These are phyloP conservation scores for Umbellularia californica DNA, from an alignment of 164 flowering plant species.

Conservation along the genomic window DNA sequence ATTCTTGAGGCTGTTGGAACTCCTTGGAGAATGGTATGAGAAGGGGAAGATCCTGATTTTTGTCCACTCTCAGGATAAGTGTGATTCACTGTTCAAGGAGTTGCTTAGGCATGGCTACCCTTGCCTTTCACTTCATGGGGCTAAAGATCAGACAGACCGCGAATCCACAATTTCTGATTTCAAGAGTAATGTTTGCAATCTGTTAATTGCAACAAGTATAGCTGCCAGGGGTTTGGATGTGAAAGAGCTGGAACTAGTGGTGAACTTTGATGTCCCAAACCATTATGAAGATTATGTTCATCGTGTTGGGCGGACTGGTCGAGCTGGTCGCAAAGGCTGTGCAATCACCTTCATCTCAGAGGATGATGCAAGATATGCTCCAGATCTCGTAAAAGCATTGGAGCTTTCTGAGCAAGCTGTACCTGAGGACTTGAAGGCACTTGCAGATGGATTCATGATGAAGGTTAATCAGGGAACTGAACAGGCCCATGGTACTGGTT, in stretches of 20 bases:
- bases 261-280: constrained; percentile 87
- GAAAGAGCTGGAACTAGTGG: constrained; percentile 88
- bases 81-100: constrained; percentile 81
- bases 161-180: constrained; percentile 93
- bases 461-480: constrained; percentile 91
- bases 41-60: constrained; percentile 91
- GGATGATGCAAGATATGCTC: constrained; percentile 87
- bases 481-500: constrained; percentile 94
- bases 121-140: constrained; percentile 96
- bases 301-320: constrained; percentile 92
- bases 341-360: constrained; percentile 87
- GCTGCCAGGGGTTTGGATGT: constrained; percentile 99
- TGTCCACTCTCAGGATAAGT: constrained; percentile 90
- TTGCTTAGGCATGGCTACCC: constrained; percentile 72
- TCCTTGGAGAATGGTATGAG: constrained; percentile 94
- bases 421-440: constrained; percentile 83
- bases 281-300: constrained; percentile 99
- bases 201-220: constrained; percentile 87
- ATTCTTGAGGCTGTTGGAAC: constrained; percentile 71
- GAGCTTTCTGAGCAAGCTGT: constrained; percentile 89
- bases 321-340: constrained; percentile 94
- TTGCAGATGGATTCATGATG: constrained; percentile 88
- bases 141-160: constrained; percentile 92
- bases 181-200: constrained; percentile 80
- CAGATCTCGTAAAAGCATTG: constrained; percentile 92